Percentiles rank a stretch among this genome's conserved stretches.
Conservation (phyloP, 2,329 filamentous ascomycete genomes). For the Parafenestella ontariensis region DNA sequence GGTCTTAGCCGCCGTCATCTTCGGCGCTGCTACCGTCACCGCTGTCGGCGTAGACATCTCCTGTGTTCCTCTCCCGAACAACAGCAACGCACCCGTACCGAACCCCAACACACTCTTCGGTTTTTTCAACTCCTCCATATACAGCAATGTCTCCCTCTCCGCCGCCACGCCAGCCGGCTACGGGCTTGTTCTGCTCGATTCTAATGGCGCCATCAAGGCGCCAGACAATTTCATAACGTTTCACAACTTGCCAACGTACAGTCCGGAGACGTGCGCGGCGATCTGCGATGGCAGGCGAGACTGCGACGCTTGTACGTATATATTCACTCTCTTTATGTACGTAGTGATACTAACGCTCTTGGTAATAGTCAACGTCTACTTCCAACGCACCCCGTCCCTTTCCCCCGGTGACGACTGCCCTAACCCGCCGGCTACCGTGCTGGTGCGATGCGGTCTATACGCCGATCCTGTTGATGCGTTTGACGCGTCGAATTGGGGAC, state of each 20-base stretch:
- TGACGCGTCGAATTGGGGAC: slow-evolving; percentile 16
- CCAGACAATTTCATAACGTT: slow-evolving; percentile 5
- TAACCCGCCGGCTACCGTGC: slow-evolving; percentile 18
- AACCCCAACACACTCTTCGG: background rate
- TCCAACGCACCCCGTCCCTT: slow-evolving; percentile 19
- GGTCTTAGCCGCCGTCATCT: background rate
- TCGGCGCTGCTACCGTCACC: background rate
- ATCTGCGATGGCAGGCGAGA: slow-evolving; percentile 3
- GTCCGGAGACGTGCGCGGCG: slow-evolving; percentile 6
- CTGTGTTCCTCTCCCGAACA: background rate
- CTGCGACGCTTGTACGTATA: slow-evolving; percentile 14
- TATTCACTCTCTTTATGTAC: too few species aligned
- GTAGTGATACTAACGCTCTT: background rate
- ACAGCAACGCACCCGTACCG: background rate
- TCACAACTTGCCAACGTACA: slow-evolving; percentile 8
- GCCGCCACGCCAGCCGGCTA: slow-evolving; percentile 7
- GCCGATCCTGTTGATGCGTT: background rate
- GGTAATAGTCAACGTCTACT: slow-evolving; percentile 30
- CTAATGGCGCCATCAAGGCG: slow-evolving; percentile 10
- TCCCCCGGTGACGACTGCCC: slow-evolving; percentile 17
- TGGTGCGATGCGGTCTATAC: slow-evolving; percentile 23
- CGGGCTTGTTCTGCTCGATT: background rate
- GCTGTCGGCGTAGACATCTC: background rate
- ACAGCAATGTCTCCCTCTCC: background rate
- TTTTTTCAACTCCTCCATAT: background rate